These are phyloP conservation scores for Paramecium primaurelia DNA, from an alignment of 73 alveolate species.

Conservation along the genomic window DNA sequence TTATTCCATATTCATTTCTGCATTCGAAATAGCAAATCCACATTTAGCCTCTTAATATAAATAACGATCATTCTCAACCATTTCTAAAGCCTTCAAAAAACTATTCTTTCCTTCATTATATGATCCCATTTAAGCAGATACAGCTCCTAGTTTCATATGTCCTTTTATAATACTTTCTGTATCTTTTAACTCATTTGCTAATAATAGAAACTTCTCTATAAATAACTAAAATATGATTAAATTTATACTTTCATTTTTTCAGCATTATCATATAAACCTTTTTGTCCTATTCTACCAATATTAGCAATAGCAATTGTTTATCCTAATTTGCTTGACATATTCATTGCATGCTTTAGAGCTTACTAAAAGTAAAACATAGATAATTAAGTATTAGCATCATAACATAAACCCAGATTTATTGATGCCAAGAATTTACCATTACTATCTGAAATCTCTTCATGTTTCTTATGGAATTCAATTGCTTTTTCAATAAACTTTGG, in stretches of 20 bases:
- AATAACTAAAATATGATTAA: not conserved
- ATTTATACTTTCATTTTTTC: constrained; percentile 52
- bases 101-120: constrained; percentile 39
- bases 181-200: constrained; percentile 42
- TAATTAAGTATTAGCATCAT: constrained; percentile 1
- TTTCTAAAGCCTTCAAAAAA: constrained; percentile 46
- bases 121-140: constrained; percentile 42
- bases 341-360: constrained; percentile 41
- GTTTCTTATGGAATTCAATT: constrained; percentile 47
- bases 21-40: constrained; percentile 58
- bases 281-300: constrained; percentile 56
- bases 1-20: constrained; percentile 48
- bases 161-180: constrained; percentile 39
- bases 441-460: constrained; percentile 51
- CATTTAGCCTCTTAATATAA: constrained; percentile 59
- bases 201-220: constrained; percentile 37
- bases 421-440: constrained; percentile 63
- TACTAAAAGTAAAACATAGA: constrained; percentile 46
- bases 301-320: constrained; percentile 53
- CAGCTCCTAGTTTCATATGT: constrained; percentile 52
- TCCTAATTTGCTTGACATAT: constrained; percentile 32
- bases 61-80: constrained; percentile 49
- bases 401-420: constrained; percentile 58
- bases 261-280: constrained; percentile 50
- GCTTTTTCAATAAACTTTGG: constrained; percentile 49